Percentiles rank a stretch among this genome's conserved stretches.
Conservation (phyloP, 139 green algal species). For the Dunaliella primolecta region DNA sequence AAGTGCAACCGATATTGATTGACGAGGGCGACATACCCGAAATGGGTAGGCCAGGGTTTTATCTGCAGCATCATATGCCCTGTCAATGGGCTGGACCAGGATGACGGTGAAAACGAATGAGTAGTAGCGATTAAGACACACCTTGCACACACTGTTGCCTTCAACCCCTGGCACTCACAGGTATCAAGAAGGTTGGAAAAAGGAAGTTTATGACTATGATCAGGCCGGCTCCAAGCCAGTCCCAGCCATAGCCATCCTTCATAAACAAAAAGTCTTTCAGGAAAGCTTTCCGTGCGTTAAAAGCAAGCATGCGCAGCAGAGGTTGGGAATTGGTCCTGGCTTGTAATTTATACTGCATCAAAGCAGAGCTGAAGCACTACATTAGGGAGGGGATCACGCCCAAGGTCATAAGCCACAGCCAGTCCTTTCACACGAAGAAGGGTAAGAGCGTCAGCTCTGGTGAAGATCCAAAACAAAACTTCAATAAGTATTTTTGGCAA, state of each 20-base stretch:
- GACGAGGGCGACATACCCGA: not conserved
- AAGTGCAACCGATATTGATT: not conserved
- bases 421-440: no score
- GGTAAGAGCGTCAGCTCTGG: no score
- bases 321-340: not conserved
- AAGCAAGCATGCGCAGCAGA: no score
- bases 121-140: no score
- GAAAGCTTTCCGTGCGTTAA: not conserved
- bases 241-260: not conserved
- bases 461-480: no score
- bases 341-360: not conserved
- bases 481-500: no score
- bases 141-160: no score
- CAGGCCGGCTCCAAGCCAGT: not conserved
- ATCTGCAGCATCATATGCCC: not conserved
- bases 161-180: no score
- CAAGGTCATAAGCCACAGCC: no score
- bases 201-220: not conserved
- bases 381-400: no score
- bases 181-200: not conserved
- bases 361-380: no score
- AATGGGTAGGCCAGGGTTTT: not conserved
- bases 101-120: not conserved
- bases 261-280: not conserved
- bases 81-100: not conserved